Percentiles rank a stretch among this genome's conserved stretches.
These are phyloP conservation scores for Lyophyllum decastes DNA, from an alignment of 768 basidiomycete species.

Conservation along the genomic window DNA sequence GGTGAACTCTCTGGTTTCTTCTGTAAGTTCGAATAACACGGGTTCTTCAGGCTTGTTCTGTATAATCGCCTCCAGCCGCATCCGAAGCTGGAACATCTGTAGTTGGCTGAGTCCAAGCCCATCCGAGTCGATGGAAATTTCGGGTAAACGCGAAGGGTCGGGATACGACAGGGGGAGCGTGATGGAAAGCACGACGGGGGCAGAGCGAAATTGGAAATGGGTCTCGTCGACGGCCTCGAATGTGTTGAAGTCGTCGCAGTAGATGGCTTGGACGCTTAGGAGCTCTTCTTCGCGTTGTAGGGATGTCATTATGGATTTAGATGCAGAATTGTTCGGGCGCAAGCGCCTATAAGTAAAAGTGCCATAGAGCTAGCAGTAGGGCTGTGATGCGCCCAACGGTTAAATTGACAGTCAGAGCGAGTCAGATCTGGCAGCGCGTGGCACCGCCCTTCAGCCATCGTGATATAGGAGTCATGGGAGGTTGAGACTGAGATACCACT, in stretches of 20 bases:
- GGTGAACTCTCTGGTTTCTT: constrained; percentile 14
- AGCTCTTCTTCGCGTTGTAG: constrained; percentile 8
- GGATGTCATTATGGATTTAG: not conserved
- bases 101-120: constrained; percentile 11
- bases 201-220: constrained; percentile 8
- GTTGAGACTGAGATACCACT: too few species aligned
- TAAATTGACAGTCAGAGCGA: not conserved
- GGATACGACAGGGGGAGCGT: constrained; percentile 6
- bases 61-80: constrained; percentile 5
- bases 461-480: too few species aligned
- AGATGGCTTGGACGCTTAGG: constrained; percentile 8
- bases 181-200: constrained; percentile 9
- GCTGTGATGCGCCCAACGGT: too few species aligned
- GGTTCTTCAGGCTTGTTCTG: constrained; percentile 8
- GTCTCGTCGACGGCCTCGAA: constrained; percentile 11
- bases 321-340: not conserved
- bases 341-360: too few species aligned
- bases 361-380: too few species aligned
- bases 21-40: constrained; percentile 7
- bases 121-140: constrained; percentile 9
- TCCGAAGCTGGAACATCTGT: constrained; percentile 8
- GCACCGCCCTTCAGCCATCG: too few species aligned
- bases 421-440: not conserved
- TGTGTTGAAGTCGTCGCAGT: constrained; percentile 9
- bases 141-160: not conserved